Base-by-base conservation (phyloP, 2,329 filamentous ascomycete species). In the Nakataea oryzae region DNA sequence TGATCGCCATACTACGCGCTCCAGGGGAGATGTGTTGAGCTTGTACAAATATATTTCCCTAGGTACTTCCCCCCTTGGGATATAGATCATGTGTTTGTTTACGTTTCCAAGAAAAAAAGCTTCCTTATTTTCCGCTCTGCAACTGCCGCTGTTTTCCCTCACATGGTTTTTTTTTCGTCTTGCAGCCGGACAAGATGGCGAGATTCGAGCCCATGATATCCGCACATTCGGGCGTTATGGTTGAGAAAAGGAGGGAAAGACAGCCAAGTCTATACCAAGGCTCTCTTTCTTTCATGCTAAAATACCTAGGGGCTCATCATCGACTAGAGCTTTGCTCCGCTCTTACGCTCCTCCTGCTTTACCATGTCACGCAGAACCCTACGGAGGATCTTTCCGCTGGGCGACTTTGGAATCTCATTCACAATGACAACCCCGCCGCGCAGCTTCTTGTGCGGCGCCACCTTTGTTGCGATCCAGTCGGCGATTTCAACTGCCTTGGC, bases 351-450 rank as follows among this genome's bases (percentile, higher is more conserved):
- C 14, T 76, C 71, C 58, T 71, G 70, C 68, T 73, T 77, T 56
- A 66, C 71, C 63, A 66, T 72, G 34, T 79, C 76, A 59, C 75
- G 73, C 69, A 80, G 69, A 54, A 79, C 63, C 59, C 78, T 69
- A 26, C 79, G 71, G 60, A 81, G 66, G 50, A 81, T 78, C 72
- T 81, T 81, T 1, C 79, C 79, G 56, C 77, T 79, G 2, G 85
- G 81, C 64, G 88, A 90, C 76, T 89, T 91, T n/a, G 89, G 88
- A 34, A 92, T 86, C 14, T 76, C 76, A 41, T 88, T 81, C 4
- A 89, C 76, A 69, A 91, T 90, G 13, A 80, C 74, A n/a, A 92
- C 81, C 1, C 89, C 89, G 0, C 88, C 89, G 6, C 84, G 85
- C 64, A 91, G 77, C 70, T 84, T 81, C 74, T 92, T 92, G 69